Evolutionary conservation across 2,329 filamentous ascomycete species (phyloP).

Genomic region (Ploettnerulaceae sp.): DNA sequence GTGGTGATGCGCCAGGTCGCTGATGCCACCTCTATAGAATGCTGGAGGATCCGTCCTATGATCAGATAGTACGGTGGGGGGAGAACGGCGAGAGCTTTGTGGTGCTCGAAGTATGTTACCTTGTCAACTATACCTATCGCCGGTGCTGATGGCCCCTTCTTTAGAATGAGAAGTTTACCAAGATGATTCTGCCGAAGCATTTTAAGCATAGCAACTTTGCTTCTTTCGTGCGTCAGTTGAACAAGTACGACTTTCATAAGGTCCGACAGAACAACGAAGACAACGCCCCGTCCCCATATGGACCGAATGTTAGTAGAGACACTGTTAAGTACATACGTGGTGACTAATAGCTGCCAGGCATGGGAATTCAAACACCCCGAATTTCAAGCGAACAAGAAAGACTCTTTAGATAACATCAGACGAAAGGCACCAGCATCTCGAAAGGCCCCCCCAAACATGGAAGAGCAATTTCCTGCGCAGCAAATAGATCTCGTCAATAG

Average conservation of each 20-base stretch:
- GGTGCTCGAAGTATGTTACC: slow-evolving; percentile 76
- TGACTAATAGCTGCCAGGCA: slow-evolving; percentile 45
- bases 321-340: not conserved
- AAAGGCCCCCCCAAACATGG: slow-evolving; percentile 58
- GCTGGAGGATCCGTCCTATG: slow-evolving; percentile 91
- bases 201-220: slow-evolving; percentile 99
- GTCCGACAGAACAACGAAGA: slow-evolving; percentile 88
- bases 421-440: slow-evolving; percentile 89
- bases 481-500: slow-evolving; percentile 87
- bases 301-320: slow-evolving; percentile 58
- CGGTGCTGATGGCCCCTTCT: slow-evolving; percentile 21
- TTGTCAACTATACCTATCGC: not conserved
- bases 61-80: slow-evolving; percentile 91
- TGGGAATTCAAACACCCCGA: slow-evolving; percentile 98
- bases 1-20: slow-evolving; percentile 32
- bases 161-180: slow-evolving; percentile 97
- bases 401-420: slow-evolving; percentile 92
- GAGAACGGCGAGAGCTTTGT: slow-evolving; percentile 95
- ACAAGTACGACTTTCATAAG: slow-evolving; percentile 99
- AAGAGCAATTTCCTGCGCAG: slow-evolving; percentile 74
- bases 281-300: slow-evolving; percentile 74
- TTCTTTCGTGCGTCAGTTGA: slow-evolving; percentile 90
- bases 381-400: slow-evolving; percentile 92
- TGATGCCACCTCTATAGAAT: slow-evolving; percentile 54
- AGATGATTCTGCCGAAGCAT: slow-evolving; percentile 92